Evolutionary conservation across 805 yeast species (phyloP).

Genomic region (Clavispora carvajalis): DNA sequence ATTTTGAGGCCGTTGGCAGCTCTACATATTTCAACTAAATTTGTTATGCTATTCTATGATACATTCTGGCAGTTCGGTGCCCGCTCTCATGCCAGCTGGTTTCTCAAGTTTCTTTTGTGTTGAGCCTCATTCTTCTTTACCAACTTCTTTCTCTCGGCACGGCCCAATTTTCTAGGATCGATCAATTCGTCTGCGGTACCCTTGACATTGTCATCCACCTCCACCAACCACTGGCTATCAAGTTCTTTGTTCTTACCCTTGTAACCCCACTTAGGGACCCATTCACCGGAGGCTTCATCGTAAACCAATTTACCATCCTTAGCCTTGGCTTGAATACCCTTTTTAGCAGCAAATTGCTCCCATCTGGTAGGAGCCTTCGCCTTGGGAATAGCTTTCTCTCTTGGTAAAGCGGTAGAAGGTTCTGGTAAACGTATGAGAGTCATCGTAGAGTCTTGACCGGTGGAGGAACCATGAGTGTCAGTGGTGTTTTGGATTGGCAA

Average conservation of each 20-base stretch:
- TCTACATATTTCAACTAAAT: neutral
- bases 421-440: slow-evolving; percentile 82
- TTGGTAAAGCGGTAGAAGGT: slow-evolving; percentile 75
- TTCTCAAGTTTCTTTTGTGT: slow-evolving; percentile 72
- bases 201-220: slow-evolving; percentile 72
- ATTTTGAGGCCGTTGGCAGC: neutral
- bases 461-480: slow-evolving; percentile 54
- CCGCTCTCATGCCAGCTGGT: slow-evolving; percentile 12
- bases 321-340: slow-evolving; percentile 88
- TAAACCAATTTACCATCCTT: slow-evolving; percentile 84
- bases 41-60: slow-evolving; percentile 2
- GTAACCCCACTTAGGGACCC: slow-evolving; percentile 99
- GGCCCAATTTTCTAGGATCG: slow-evolving; percentile 79
- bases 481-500: slow-evolving; percentile 87
- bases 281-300: slow-evolving; percentile 85
- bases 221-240: slow-evolving; percentile 94
- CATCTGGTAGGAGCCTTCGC: slow-evolving; percentile 90
- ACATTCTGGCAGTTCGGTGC: slow-evolving; percentile 1
- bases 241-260: slow-evolving; percentile 83
- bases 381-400: slow-evolving; percentile 95
- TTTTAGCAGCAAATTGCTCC: slow-evolving; percentile 94
- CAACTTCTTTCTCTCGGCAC: slow-evolving; percentile 80
- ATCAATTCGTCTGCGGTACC: slow-evolving; percentile 52
- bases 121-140: slow-evolving; percentile 81
- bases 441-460: slow-evolving; percentile 68